Evolutionary conservation across 2,329 filamentous ascomycete species (phyloP), one percentile per base, ranked within the genome.

Genomic region (Incumbomyces delicatus): DNA sequence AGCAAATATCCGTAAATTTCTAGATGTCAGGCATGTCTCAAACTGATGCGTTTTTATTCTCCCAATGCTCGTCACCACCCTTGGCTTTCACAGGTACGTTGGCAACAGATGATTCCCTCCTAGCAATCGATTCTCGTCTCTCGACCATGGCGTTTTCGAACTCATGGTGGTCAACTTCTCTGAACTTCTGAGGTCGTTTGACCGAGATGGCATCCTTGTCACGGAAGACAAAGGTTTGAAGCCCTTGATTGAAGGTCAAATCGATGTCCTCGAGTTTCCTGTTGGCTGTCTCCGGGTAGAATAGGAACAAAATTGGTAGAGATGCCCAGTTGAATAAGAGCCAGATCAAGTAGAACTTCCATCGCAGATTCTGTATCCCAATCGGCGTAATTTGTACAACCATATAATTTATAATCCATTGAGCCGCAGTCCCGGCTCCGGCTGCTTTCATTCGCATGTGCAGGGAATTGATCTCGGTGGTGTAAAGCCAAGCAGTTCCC

Each of bases 401-500:
- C 57, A 63, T 60, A 44, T 61, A 63, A 45, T 63, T 63, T 50
- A 57, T 53, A 32, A 56, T 51, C 49, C 50, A 54, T 32, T 63
- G 63, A 7, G 60, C 61, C 1, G 60, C 55, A 41, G 60, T 60
- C 7, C 56, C 61, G 0, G 62, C 45, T 1, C 57, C 56, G 2
- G 62, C 60, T 1, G 60, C 61, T 43, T 64, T 64, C 10, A 60
- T 61, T 16, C 63, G 57, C 58, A 62, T 62, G 3, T 55, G 56
- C 11, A 63, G 56, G 2, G 62, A 61, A 50, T 64, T 64, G 32
- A 65, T 58, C 41, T 65, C 61, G 1, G 59, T 61, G 0, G 61
- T 60, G 18, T 62, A 63, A 1, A 66, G 57, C 65, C 64, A 66
- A 4, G 63, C 63, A 6, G 66, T 59, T 27, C 65, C 65, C 39